Evolutionary conservation across 495 filamentous ascomycete genomes (phyloP), one percentile per base, ranked within the genome.

Genomic region (Trichoderma erinaceum): DNA sequence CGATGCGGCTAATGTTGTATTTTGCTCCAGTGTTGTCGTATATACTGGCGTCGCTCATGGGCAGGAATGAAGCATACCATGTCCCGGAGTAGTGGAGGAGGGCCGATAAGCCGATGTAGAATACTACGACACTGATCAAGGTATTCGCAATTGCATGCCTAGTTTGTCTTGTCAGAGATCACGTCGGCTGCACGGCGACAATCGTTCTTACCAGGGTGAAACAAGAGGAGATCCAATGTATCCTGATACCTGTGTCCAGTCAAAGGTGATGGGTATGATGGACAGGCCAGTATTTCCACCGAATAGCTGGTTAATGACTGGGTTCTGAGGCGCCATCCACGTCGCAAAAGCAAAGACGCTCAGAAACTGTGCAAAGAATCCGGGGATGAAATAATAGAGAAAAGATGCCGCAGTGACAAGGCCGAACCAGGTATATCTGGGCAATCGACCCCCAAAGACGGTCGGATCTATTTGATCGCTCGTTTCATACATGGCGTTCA

Each of bases 401-500:
- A 84, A 86, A 3, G 80, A 77, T n/a, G 70, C 76, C 4, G 78
- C 63, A 18, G 83, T 85, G 29, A 88, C 71, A 16, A 83, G 71
- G 25, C 79, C 75, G 69, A 89, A 89, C 82, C 86, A 88, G 41
- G 81, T 75, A 50, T 86, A 83, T 68, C 86, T 81, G 12, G 86
- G 82, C 74, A 88, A 85, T 18, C 75, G 79, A 21, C 85, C 85
- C 18, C 84, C 85, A 38, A 85, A 74, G 16, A 85, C 71, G 2
- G 78, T 78, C 4, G 79, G 79, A 52, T 87, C 81, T 18, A 70
- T 66, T 21, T 78, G 70, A 4, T 82, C 74, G 41, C 80, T 75
- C 63, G 82, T 80, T 68, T 91, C 89, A 69, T 92, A 89, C 73
- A 92, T 87, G 18, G 88, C 88, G 63, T 86, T 85, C 79, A 92